A percentile compares a stretch with the other conserved stretches of the same genome.
These are phyloP conservation scores for Komagataea norvegica DNA, from an alignment of 1,139 yeast species.

Conservation along the genomic window DNA sequence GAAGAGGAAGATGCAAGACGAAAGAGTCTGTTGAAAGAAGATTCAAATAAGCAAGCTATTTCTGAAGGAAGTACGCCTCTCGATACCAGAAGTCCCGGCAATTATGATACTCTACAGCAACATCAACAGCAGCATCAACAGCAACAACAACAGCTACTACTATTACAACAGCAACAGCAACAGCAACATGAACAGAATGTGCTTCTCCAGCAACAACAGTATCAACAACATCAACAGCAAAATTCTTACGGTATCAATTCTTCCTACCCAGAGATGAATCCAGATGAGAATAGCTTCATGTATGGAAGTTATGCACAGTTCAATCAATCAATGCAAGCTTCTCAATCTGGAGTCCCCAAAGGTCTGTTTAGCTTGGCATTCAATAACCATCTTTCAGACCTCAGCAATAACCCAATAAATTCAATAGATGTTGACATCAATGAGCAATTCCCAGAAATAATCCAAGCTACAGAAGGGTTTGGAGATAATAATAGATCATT, in stretches of 20 bases:
- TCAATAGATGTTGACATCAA: slow-evolving; percentile 9
- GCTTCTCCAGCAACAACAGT: slow-evolving; percentile 6
- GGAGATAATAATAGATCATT: slow-evolving; percentile 17
- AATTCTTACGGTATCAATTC: background rate
- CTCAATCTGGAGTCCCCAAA: slow-evolving; percentile 8
- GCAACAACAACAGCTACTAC: background rate
- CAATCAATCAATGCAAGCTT: slow-evolving; percentile 3
- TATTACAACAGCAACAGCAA: slow-evolving; percentile 1
- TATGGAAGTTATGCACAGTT: slow-evolving; percentile 2
- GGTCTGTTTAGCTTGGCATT: slow-evolving; percentile 12
- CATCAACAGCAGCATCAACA: background rate
- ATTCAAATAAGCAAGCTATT: background rate
- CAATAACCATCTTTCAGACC: slow-evolving; percentile 6
- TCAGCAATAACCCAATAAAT: slow-evolving; percentile 9
- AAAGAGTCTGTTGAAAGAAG: slow-evolving; percentile 5
- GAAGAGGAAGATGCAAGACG: slow-evolving; percentile 18
- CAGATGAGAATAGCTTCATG: slow-evolving; percentile 2
- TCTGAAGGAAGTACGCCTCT: slow-evolving; percentile 3
- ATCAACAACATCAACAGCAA: background rate
- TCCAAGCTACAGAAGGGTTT: slow-evolving; percentile 14
- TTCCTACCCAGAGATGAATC: slow-evolving; percentile 4
- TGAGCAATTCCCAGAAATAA: slow-evolving; percentile 13
- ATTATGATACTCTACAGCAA: background rate
- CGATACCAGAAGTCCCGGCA: background rate
- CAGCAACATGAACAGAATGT: background rate